Evolutionary conservation across 768 basidiomycete species (phyloP), one percentile per base, ranked within the genome.

Genomic region (Suillus hirtellus): DNA sequence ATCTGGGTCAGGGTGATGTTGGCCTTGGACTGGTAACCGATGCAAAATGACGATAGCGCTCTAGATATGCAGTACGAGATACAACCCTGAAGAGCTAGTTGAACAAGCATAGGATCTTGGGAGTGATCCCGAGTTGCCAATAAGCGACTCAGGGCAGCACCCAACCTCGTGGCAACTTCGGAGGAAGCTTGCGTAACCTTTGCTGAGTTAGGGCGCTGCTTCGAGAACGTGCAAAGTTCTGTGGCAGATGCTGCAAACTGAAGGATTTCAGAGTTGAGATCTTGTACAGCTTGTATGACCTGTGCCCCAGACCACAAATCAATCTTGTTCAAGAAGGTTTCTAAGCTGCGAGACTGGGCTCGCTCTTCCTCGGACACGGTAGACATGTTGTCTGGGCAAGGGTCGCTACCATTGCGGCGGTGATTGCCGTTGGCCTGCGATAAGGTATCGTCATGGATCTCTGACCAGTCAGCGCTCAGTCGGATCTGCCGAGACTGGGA

Each of bases 251-350:
- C 89, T 10, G 90, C 87, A 64, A 90, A 89, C 66, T 90, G 90
- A n/a, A 90, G 81, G 63, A 92, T 88, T 74, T 92, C 90, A 0
- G 88, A 86, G 71, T 92, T 92, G 72, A 92, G 81, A 69, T 92
- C 90, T 66, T 89, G 87, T 15, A 92, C 86, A 3, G 89, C 86
- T 70, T 92, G 89, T 55, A 92, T 83, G 71, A 92, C 82, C 71
- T 91, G 89, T 1, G 89, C 86, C 14, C 90, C 90, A 2, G 89
- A 90, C 88, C 87, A 90, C 37, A 73, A 69, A 73, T 92, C 90
- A 38, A 85, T 86, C 64, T 89, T 87, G 17, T 89, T 89, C 77
- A 92, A 81, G 73, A 87, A 92, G 24, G 81, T 78, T 70, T 92
- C 91, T 61, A 79, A 74, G 69, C 86, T 84, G 63, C 83, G 85